A percentile compares a stretch with the other conserved stretches of the same genome.
These are phyloP conservation scores for Zalaria sp. DNA, from an alignment of 2,329 filamentous ascomycete genomes.

Conservation along the genomic window DNA sequence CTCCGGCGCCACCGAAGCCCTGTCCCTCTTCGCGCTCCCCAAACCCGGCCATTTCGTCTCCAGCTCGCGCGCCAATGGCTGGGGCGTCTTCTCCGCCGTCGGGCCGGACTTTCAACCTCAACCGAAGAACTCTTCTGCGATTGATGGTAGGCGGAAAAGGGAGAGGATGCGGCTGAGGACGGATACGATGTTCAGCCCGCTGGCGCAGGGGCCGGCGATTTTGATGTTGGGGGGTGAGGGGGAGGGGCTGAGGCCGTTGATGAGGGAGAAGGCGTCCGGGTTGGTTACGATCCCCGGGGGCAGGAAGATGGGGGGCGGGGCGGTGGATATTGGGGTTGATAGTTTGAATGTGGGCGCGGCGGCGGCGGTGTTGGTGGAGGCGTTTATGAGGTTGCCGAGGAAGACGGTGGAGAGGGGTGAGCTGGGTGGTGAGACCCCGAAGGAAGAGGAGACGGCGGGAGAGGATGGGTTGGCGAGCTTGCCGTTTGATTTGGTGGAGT, in stretches of 20 bases:
- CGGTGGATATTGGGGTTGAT: slow-evolving; percentile 50
- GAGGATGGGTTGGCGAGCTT: too few species aligned
- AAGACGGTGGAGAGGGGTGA: background rate
- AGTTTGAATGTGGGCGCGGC: slow-evolving; percentile 92
- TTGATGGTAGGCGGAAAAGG: background rate
- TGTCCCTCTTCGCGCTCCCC: slow-evolving; percentile 57
- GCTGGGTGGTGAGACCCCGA: too few species aligned
- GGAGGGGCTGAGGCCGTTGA: slow-evolving; percentile 50
- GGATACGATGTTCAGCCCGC: slow-evolving; percentile 2
- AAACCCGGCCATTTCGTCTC: slow-evolving; percentile 57
- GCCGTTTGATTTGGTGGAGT: too few species aligned
- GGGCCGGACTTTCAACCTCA: slow-evolving; percentile 18
- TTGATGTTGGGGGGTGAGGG: slow-evolving; percentile 76
- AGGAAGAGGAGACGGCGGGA: too few species aligned
- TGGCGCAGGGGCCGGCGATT: slow-evolving; percentile 46
- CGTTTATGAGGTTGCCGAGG: slow-evolving; percentile 42
- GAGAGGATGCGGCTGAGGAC: background rate
- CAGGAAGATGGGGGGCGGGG: slow-evolving; percentile 4
- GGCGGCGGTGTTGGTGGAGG: slow-evolving; percentile 57
- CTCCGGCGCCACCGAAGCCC: slow-evolving; percentile 69
- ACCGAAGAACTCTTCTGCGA: background rate
- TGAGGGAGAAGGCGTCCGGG: slow-evolving; percentile 52
- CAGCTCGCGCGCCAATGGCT: slow-evolving; percentile 54
- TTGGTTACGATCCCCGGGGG: slow-evolving; percentile 44
- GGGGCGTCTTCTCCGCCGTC: slow-evolving; percentile 70